phyloP scores from a whole-genome alignment of 208 protist genomes.

The Trypanosoma scelopori region DNA sequence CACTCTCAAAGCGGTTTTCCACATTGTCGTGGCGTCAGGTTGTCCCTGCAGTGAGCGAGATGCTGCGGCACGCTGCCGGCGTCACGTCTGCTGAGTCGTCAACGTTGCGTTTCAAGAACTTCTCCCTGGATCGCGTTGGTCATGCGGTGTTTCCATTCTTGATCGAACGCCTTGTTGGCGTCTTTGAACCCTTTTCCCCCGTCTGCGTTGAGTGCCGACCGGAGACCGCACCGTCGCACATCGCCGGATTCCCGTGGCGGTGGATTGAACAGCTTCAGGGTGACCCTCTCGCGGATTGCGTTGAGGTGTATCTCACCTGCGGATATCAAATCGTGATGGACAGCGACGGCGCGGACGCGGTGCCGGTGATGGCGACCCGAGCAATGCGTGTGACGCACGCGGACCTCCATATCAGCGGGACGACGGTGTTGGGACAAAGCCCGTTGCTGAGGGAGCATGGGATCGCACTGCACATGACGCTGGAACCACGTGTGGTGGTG shows the following conservation, averaged over 20 bases:
- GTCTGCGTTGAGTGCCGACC: slow-evolving; percentile 34
- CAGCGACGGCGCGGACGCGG: slow-evolving; percentile 11
- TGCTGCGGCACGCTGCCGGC: slow-evolving; percentile 32
- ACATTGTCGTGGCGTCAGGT: slow-evolving; percentile 16
- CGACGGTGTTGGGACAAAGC: slow-evolving; percentile 55
- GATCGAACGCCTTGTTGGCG: slow-evolving; percentile 61
- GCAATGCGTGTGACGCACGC: slow-evolving; percentile 50
- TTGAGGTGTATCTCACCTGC: slow-evolving; percentile 68
- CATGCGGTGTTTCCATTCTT: slow-evolving; percentile 60
- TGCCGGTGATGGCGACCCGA: slow-evolving; percentile 29
- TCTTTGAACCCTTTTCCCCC: slow-evolving; percentile 38
- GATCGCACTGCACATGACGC: slow-evolving; percentile 24
- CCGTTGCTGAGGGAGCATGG: slow-evolving; percentile 53
- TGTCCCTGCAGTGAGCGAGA: slow-evolving; percentile 13
- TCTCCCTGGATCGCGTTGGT: slow-evolving; percentile 64
- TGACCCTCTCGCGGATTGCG: slow-evolving; percentile 50
- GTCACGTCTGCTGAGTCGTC: slow-evolving; percentile 50
- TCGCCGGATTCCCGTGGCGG: slow-evolving; percentile 66
- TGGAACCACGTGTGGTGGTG: slow-evolving; percentile 40
- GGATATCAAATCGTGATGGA: slow-evolving; percentile 38
- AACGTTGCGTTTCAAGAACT: slow-evolving; percentile 52
- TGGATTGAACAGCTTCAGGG: slow-evolving; percentile 76
- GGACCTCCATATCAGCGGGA: slow-evolving; percentile 50
- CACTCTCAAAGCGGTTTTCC: slow-evolving; percentile 23
- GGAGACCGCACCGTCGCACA: slow-evolving; percentile 17